These are phyloP conservation scores for Xerocomus spinulosus DNA, from an alignment of 768 basidiomycete species.

Conservation along the genomic window DNA sequence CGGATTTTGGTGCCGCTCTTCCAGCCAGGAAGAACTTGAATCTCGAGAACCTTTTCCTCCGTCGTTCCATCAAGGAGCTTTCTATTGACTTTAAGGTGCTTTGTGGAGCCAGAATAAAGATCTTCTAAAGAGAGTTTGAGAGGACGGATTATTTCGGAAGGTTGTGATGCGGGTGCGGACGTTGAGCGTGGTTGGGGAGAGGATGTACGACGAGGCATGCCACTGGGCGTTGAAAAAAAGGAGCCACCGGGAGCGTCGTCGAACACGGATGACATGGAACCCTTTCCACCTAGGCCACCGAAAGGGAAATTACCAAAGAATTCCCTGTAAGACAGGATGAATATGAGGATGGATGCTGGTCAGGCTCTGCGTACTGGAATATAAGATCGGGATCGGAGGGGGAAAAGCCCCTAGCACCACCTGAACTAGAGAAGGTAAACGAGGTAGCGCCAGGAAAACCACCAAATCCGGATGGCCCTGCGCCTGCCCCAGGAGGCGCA, in stretches of 20 bases:
- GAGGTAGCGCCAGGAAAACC: slow-evolving; percentile 48
- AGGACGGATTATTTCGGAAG: slow-evolving; percentile 70
- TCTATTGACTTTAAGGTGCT: slow-evolving; percentile 84
- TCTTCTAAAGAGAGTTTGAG: slow-evolving; percentile 85
- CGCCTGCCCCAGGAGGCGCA: slow-evolving; percentile 48
- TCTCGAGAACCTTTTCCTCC: slow-evolving; percentile 85
- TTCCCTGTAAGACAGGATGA: slow-evolving; percentile 36
- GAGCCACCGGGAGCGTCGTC: slow-evolving; percentile 32
- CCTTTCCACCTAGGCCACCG: slow-evolving; percentile 36
- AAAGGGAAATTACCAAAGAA: slow-evolving; percentile 46
- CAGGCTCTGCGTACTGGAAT: slow-evolving; percentile 64
- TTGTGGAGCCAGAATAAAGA: slow-evolving; percentile 78
- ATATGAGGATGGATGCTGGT: not conserved
- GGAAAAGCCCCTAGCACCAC: slow-evolving; percentile 50
- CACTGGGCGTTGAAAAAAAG: too few relatives aligned
- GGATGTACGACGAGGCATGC: slow-evolving; percentile 30
- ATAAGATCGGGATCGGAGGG: slow-evolving; percentile 83
- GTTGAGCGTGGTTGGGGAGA: slow-evolving; percentile 26
- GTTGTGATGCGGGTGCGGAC: slow-evolving; percentile 30
- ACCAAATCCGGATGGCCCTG: slow-evolving; percentile 33
- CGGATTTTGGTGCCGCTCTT: slow-evolving; percentile 94
- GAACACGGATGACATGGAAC: slow-evolving; percentile 30
- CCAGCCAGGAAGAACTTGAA: slow-evolving; percentile 84
- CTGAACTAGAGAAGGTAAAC: slow-evolving; percentile 54
- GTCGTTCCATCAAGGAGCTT: slow-evolving; percentile 63